Base-by-base conservation (phyloP, 441 rosid genomes). In the Populus hybrid region DNA sequence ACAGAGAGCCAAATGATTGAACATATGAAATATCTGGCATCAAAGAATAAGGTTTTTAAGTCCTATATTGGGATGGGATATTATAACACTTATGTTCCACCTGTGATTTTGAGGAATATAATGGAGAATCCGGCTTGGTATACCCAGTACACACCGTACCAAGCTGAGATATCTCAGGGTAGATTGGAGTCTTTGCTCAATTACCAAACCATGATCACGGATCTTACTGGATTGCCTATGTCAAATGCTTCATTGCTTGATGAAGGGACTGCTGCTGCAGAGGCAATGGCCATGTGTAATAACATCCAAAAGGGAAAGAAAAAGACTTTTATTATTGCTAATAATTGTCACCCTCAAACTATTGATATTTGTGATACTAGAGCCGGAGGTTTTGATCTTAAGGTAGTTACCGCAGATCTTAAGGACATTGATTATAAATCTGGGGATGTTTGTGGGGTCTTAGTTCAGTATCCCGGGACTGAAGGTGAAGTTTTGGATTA, bases 121-220 rank as follows among this genome's bases (percentile, higher is more conserved):
- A 85, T 92, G 93, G 98, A 95, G 88, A 95, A 95, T 87, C 97
- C 98, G 2, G 99, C 92, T 82, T 95, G 99, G 99, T 95, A 95
- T 72, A 95, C 96, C 65, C 99, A 95, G 54, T 94, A 95, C 84
- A 94, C 99, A 8, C 99, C 98, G 23, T 95, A 95, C 76, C 97
- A 94, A 79, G 98, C 99, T 23, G 99, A 95, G 97, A 89, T 95
- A 77, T 90, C 97, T 61, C 97, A 95, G 76, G 99, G 99, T 3
- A 83, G 99, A 16, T 90, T 96, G 72, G 98, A 96, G 85, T 92
- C 97, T 30, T 79, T 94, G 85, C 97, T 96, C 67, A 96, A 91
- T 86, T 94, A 78, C 84, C 99, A 93, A 80, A 94, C 99, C 0
- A 8, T 94, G 87, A 88, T 96, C 66, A 85, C 97, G 0, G 99